phyloP scores from a whole-genome alignment of 2,329 filamentous ascomycete species.

The Metarhizium brunneum region DNA sequence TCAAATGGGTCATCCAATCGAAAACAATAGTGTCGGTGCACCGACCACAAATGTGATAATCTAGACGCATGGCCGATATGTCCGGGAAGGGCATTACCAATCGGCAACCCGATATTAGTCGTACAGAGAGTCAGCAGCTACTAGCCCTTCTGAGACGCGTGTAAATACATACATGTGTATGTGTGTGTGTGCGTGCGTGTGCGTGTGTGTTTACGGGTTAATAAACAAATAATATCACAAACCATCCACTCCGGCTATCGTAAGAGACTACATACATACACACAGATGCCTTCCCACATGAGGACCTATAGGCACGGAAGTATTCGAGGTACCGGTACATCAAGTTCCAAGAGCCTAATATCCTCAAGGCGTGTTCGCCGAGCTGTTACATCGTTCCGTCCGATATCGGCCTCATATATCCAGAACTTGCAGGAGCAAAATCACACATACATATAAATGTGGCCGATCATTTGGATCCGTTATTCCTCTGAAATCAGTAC shows the following conservation, averaged over 20 bases:
- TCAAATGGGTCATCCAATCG: neutral
- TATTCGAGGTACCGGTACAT: too few relatives aligned
- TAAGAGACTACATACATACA: neutral
- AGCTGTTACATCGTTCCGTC: neutral
- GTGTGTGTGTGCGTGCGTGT: neutral
- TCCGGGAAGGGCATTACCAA: neutral
- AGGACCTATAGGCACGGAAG: neutral
- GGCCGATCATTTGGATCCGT: neutral
- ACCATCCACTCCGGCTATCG: neutral
- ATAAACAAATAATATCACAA: neutral
- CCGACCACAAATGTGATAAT: neutral
- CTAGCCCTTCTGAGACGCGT: neutral
- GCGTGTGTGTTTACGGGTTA: neutral
- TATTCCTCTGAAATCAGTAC: constrained; percentile 22
- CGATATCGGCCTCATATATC: neutral
- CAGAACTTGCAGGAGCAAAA: neutral
- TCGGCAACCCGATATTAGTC: neutral
- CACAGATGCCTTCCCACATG: neutral
- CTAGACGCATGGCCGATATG: neutral
- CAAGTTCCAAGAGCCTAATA: neutral
- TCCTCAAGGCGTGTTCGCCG: neutral
- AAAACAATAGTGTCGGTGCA: neutral
- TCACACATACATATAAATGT: neutral
- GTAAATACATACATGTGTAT: neutral
- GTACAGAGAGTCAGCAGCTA: neutral